Base-by-base conservation (phyloP, 2,329 filamentous ascomycete genomes). In the Xenoacremonium recifei region DNA sequence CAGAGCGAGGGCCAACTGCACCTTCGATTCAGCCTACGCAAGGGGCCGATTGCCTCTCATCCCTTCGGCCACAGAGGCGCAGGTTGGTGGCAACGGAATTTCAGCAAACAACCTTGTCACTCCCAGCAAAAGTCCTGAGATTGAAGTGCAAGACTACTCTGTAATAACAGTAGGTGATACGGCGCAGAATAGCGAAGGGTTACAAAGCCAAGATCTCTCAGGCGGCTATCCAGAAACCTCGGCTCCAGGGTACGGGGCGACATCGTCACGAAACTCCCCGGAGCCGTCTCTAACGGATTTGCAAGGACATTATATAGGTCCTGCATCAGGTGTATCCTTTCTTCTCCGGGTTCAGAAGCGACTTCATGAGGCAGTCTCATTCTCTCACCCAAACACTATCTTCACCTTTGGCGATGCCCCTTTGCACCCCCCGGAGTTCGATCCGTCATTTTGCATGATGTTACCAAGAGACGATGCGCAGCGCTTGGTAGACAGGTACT, bases 401-500 rank as follows among this genome's bases (percentile, higher is more conserved):
- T 68, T 70, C 38, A 67, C 67, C 45, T 74, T 74, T 41, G 72
- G 71, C 1, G 73, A 77, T 48, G 67, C 67, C 27, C 72, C 72
- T 2, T 67, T 75, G 27, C 7, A 55, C 55, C 6, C 48, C 53
- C 61, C 63, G 2, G 60, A 62, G 6, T 56, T 53, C 15, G 58
- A 63, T 4, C 55, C 64, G 16, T 55, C 64, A 16, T 44, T 54
- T 5, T 57, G 59, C 17, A 48, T 67, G 46, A 35, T 76, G 47
- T 62, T 66, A 16, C 40, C 71, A 31, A 59, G 62, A 21, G 49
- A 62, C 7, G 57, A 55, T 7, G 52, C 50, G 12, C 44, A 51
- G 16, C 29, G 27, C 0, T 44, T 78, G 10, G 59, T 78, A 1
- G 62, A 63, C 21, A 56, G 73, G 9, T 79, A 79, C 42, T 78